A percentile compares a stretch with the other conserved stretches of the same genome.
These are phyloP conservation scores for Xerocomellus chrysenteron DNA, from an alignment of 768 basidiomycete species.

Conservation along the genomic window DNA sequence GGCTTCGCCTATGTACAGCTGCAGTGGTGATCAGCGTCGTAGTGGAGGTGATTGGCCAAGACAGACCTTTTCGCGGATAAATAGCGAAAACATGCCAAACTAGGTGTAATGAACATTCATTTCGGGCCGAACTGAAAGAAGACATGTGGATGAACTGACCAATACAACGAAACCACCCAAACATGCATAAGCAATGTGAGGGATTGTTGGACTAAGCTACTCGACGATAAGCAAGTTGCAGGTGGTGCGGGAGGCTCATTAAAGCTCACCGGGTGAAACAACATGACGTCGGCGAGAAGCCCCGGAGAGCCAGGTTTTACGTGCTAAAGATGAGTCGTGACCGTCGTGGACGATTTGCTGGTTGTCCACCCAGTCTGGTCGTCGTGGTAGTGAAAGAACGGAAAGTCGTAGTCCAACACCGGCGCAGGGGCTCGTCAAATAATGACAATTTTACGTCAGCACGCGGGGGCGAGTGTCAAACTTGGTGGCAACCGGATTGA, in stretches of 20 bases:
- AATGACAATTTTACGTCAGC: slow-evolving; percentile 20
- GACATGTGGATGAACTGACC: slow-evolving; percentile 37
- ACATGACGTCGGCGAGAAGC: slow-evolving; percentile 36
- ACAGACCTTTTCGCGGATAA: slow-evolving; percentile 80
- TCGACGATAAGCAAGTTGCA: slow-evolving; percentile 3
- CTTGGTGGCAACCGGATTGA: neutral
- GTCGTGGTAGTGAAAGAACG: slow-evolving; percentile 1
- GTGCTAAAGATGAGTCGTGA: slow-evolving; percentile 1
- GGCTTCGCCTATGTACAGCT: slow-evolving; percentile 95
- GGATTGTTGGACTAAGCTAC: slow-evolving; percentile 50
- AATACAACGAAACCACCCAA: slow-evolving; percentile 82
- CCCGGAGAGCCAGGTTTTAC: neutral
- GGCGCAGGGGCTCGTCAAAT: slow-evolving; percentile 7
- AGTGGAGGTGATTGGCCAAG: neutral
- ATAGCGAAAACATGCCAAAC: slow-evolving; percentile 95
- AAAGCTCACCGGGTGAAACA: slow-evolving; percentile 48
- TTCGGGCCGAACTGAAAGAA: neutral
- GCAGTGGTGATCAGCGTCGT: slow-evolving; percentile 6
- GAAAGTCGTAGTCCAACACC: neutral
- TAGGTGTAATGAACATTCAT: slow-evolving; percentile 26
- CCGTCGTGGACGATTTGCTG: neutral
- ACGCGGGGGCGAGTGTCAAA: neutral
- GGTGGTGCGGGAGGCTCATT: neutral
- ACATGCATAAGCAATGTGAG: slow-evolving; percentile 77
- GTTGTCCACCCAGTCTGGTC: slow-evolving; percentile 1